Evolutionary conservation across 2,329 filamentous ascomycete genomes (phyloP), one percentile per base, ranked within the genome.

Genomic region (Chaetomiaceae sp.): DNA sequence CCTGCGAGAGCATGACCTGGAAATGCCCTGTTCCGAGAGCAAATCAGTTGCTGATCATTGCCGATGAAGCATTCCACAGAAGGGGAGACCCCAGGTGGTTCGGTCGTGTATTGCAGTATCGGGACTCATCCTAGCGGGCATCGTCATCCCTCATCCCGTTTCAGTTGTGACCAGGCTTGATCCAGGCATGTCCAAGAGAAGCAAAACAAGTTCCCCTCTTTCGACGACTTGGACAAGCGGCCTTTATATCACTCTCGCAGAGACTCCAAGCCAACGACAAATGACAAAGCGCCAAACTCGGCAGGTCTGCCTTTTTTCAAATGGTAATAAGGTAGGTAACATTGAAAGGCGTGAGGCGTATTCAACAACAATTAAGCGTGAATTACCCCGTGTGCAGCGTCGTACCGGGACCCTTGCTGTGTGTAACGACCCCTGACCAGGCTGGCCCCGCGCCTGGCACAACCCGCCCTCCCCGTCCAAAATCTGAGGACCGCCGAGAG

Each of bases 401-500:
- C 27, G 43, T 30, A 36, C 25, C 32, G 37, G 44, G 34, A 42
- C 46, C 51, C 45, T 48, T 36, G 38, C 7, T 33, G 33, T 11
- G 29, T 53, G 51, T 40, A 37, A 53, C 51, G 33, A 40, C 37
- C 51, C 51, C 40, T 44, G 45, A 33, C 25, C 33, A 21, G 41
- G 23, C 41, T 21, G 34, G 45, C 45, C 49, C 49, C 49, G 49
- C 49, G 34, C 16, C n/a, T 52, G 30, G 11, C 36, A 16, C 25
- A 48, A 33, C 32, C 32, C 34, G 23, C 18, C 30, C 38, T 44
- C 20, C 48, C 41, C 48, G 16, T 38, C 14, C 41, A 42, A 52
- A 46, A 41, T 34, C 42, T 46, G 49, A 52, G 42, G 49, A 36
- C 49, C 13, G 34, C 14, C 30, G 18, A 45, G 41, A n/a, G 27